phyloP scores from a whole-genome alignment of 805 yeast genomes.

The Kazachstania viticola region DNA sequence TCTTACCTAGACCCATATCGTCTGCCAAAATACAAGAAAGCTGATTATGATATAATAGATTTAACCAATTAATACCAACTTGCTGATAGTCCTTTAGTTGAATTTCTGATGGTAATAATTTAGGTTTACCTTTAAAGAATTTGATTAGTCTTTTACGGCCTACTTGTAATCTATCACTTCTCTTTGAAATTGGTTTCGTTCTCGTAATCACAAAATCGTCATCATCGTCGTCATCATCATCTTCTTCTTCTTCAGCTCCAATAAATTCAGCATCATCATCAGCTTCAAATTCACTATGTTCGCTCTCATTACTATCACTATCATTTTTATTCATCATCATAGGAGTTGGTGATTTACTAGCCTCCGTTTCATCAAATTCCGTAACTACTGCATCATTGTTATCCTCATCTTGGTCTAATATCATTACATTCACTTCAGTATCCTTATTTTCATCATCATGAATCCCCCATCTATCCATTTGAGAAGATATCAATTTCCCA shows the following conservation, averaged over 20 bases:
- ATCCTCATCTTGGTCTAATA: slow-evolving; percentile 21
- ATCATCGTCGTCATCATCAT: slow-evolving; percentile 19
- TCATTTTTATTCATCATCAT: slow-evolving; percentile 1
- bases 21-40: slow-evolving; percentile 93
- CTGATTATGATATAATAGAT: slow-evolving; percentile 60
- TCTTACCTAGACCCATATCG: slow-evolving; percentile 97
- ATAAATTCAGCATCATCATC: slow-evolving; percentile 25
- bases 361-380: slow-evolving; percentile 22
- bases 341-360: slow-evolving; percentile 14
- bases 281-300: no score
- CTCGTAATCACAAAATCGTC: slow-evolving; percentile 16
- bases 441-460: slow-evolving; percentile 40
- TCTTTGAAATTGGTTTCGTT: slow-evolving; percentile 1
- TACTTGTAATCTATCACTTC: slow-evolving; percentile 4
- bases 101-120: slow-evolving; percentile 47
- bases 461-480: slow-evolving; percentile 86
- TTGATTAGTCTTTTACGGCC: slow-evolving; percentile 13
- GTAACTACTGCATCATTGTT: slow-evolving; percentile 21
- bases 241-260: slow-evolving; percentile 24
- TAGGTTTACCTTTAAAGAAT: slow-evolving; percentile 65
- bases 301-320: slow-evolving; percentile 2
- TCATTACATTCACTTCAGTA: slow-evolving; percentile 5
- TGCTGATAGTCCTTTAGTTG: slow-evolving; percentile 83
- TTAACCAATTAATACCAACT: slow-evolving; percentile 94
- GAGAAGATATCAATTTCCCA: slow-evolving; percentile 58